Evolutionary conservation across 805 yeast species (phyloP), one percentile per base, ranked within the genome.

Genomic region (Lachancea mirantina): DNA sequence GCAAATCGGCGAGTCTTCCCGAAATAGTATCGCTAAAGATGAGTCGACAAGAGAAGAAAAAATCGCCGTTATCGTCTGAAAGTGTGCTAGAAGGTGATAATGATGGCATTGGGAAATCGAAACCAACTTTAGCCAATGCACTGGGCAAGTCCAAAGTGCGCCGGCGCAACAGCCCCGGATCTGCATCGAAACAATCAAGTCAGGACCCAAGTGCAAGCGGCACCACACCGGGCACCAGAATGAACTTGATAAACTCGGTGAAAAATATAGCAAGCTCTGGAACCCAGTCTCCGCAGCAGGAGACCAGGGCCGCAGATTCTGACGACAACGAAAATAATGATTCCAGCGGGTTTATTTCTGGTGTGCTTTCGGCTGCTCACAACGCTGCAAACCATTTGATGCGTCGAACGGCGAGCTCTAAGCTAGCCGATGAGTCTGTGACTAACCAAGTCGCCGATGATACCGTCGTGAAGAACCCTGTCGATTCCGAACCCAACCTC

Each of bases 301-400:
- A 7, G n/a, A 23, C 8, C 8, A 23, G 11, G 8, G 14, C 26
- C 26, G 14, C 26, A 23, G 26, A 23, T 6, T 8, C 26, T 7
- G n/a, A 14, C 4, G 30, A 25, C 8, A 14, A 19, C 15, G 33
- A 24, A 14, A 17, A 18, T 9, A 29, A 21, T 14, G 33, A 28
- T 5, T 13, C 31, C 10, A 25, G 30, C 22, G 72, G 75, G 2
- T 41, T 72, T 9, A 43, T 72, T 1, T 64, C 71, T 1, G 50
- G 74, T 1, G 46, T 72, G 14, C 38, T 71, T 25, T 57, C 64
- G 11, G 70, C 68, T 8, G 75, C 75, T 4, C 73, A 67, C 38
- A 65, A 57, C 34, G 74, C 72, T 2, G 68, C 69, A 2, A 50
- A 47, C 6, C 57, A 45, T 25, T 30, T 40, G 21, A 18, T 40